Base-by-base conservation (phyloP, 495 filamentous ascomycete species). In the Rusavskia elegans region DNA sequence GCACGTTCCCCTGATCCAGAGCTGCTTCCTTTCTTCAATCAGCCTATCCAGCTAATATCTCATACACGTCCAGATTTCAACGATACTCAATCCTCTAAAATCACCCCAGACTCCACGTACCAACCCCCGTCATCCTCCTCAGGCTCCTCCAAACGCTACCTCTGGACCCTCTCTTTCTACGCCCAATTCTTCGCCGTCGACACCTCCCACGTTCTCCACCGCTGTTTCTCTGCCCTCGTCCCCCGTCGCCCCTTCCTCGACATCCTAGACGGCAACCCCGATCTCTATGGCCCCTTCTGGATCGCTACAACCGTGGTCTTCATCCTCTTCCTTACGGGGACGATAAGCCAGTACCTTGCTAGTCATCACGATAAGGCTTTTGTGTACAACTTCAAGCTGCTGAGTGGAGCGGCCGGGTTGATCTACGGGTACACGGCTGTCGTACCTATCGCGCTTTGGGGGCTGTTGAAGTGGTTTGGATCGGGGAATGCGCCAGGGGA, bases 121-220 rank as follows among this genome's bases (percentile, higher is more conserved):
- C 67, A 64, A 54, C 60, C 14, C 55, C 60, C 45, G 38, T 51
- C 50, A 50, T 54, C 49, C 35, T 41, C 51, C 1, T 52, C 57
- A 45, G 65, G 66, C 30, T 74, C 76, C 10, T 76, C 79, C 49
- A 97, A 95, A 71, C 84, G 84, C 55, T 87, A 78, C 71, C 84
- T 96, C 57, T 98, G 92, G 92, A 82, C 78, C 45, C 66, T 97
- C 38, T 79, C 82, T 52, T 98, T 95, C 74, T 98, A 98, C 72
- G 81, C 89, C 51, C 93, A 90, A 70, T 96, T 85, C 74, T 98
- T 98, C 68, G 92, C 97, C 59, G 89, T 98, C 51, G 89, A 97
- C 66, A 97, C 92, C 38, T 82, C 78, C 57, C 80, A 86, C 50
- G 88, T 98, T 29, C 69, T 95, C 44, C 70, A 77, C 59, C 83